A percentile compares a stretch with the other conserved stretches of the same genome.
Conservation (phyloP, 371 early-diverging fungal genomes). For the Mucor sp. region DNA sequence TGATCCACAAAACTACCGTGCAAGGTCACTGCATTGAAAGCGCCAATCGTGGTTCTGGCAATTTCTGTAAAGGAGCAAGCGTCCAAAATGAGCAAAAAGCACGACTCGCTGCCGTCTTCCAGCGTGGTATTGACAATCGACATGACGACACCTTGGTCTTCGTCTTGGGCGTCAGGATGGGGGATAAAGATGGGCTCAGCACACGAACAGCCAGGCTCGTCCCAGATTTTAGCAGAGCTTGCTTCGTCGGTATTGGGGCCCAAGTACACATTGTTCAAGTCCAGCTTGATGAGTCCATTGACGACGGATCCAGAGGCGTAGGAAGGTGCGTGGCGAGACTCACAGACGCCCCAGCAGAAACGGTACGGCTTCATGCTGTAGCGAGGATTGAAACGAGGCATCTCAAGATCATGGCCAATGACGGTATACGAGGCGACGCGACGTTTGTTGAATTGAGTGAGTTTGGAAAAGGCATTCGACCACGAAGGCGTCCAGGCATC, state of each 20-base stretch:
- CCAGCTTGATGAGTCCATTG: constrained; percentile 60
- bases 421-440: constrained; percentile 47
- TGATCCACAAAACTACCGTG: constrained; percentile 49
- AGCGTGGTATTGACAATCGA: constrained; percentile 50
- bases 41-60: constrained; percentile 52
- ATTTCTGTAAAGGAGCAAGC: constrained; percentile 62
- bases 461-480: constrained; percentile 7
- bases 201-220: constrained; percentile 59
- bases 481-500: constrained; percentile 13
- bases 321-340: constrained; percentile 42
- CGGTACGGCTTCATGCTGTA: constrained; percentile 49
- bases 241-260: constrained; percentile 34
- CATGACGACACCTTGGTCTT: constrained; percentile 71
- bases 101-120: constrained; percentile 43
- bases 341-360: constrained; percentile 63
- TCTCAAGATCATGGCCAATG: constrained; percentile 56
- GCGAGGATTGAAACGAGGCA: constrained; percentile 61
- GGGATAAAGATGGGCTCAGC: constrained; percentile 75
- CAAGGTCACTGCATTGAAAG: constrained; percentile 45
- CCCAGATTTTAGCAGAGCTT: constrained; percentile 44
- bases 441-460: constrained; percentile 36
- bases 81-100: constrained; percentile 64
- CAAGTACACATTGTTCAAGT: constrained; percentile 41
- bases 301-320: constrained; percentile 52
- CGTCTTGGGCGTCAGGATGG: constrained; percentile 44